phyloP scores from a whole-genome alignment of 805 yeast genomes.

The Ogataea methanolica region DNA sequence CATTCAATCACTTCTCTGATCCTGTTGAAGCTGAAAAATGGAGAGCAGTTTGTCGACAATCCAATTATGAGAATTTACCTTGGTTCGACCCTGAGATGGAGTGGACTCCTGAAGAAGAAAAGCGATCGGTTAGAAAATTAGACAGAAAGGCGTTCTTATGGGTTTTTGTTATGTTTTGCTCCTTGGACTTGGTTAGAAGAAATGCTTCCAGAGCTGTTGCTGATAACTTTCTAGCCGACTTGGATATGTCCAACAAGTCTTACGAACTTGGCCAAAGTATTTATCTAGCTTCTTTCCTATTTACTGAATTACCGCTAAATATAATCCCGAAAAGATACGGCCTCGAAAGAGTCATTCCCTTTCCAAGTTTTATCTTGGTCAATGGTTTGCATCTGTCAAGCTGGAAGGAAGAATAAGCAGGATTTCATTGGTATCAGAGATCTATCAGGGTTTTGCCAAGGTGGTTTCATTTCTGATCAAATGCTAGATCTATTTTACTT shows the following conservation, averaged over 20 bases:
- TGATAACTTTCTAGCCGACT: constrained; percentile 38
- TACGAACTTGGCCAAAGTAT: constrained; percentile 52
- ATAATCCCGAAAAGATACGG: constrained; percentile 37
- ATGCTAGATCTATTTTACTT: constrained; percentile 14
- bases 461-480: constrained; percentile 32
- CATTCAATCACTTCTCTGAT: constrained; percentile 22
- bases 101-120: constrained; percentile 32
- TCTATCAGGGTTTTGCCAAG: constrained; percentile 37
- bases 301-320: constrained; percentile 40
- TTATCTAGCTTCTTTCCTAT: constrained; percentile 35
- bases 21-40: constrained; percentile 31
- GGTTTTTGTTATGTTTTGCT: constrained; percentile 38
- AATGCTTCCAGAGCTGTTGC: constrained; percentile 41
- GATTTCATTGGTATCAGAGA: constrained; percentile 39
- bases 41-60: constrained; percentile 27
- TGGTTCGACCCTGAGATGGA: constrained; percentile 32
- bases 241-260: constrained; percentile 34
- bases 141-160: constrained; percentile 39
- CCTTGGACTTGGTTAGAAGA: constrained; percentile 40
- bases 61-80: constrained; percentile 31
- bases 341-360: constrained; percentile 34
- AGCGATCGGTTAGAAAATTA: constrained; percentile 24
- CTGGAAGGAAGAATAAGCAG: constrained; percentile 34
- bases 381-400: constrained; percentile 36
- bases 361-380: constrained; percentile 41